Base-by-base conservation (phyloP, 495 filamentous ascomycete genomes). In the Penicillium coffeae region DNA sequence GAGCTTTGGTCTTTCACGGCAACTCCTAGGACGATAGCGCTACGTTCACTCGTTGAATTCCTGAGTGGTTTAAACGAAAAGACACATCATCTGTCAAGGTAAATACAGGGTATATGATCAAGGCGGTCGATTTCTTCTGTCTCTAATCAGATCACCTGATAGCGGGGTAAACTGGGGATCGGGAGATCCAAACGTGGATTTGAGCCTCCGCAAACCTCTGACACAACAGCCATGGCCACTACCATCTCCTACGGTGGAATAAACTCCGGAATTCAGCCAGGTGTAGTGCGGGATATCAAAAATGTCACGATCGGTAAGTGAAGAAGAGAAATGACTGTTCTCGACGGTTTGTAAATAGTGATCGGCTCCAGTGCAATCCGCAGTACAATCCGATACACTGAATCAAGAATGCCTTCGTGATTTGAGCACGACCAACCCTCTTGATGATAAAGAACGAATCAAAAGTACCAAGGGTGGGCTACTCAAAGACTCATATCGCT, bases 221-320 rank as follows among this genome's bases (percentile, higher is more conserved):
- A 10, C n/a, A n/a, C 21, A 36, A 30, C 45, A 32, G 30, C 20
- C 34, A 47, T 47, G 45, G 45, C 45, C 2, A 39, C 21, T 12
- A 40, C 35, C 12, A 33, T 39, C 13, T 47, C 45, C 36, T 36
- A 47, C 25, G 35, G 7, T 7, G 22, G 21, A 7, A 18, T 7
- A 16, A 47, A 47, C 22, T 30, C 19, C 19, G 45, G 36, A 10
- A 16, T 47, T 21, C 36, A 47, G 14, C 20, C 40, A 42, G 40
- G 40, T n/a, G 45, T 39, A 3, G 27, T 38, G 13, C 19, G 32
- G 1, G 37, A 39, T 32, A 10, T 38, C 32, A 35, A 16, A 13
- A 25, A 33, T 40, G 12, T 47, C 36, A 47, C 45, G 19, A 32
- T 47, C 15, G 21, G 45, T 47, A 32, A 40, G 45, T 47, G 21